Evolutionary conservation across 345 rosid species (phyloP).

Genomic region (Aegle marmelos): DNA sequence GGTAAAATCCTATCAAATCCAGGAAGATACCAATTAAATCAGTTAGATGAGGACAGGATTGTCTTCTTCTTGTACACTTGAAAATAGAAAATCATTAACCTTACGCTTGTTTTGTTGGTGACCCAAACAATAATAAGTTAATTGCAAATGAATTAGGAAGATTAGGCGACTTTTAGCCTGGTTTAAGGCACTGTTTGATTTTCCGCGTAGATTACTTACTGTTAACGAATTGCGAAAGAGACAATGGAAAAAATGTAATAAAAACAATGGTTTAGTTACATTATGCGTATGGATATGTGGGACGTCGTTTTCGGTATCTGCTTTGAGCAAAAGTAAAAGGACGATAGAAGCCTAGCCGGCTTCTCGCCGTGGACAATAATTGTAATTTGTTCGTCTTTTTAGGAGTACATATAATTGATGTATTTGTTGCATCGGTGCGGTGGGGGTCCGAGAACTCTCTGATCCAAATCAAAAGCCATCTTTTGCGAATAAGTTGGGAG

Average conservation of each 20-base stretch:
- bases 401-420: background rate
- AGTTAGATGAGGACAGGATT: background rate
- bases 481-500: background rate
- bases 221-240: background rate
- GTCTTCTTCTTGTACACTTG: background rate
- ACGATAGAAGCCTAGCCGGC: background rate
- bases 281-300: background rate
- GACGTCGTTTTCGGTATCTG: background rate
- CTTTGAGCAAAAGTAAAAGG: background rate
- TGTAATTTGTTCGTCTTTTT: background rate
- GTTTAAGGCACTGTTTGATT: background rate
- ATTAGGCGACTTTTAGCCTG: background rate
- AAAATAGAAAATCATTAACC: background rate
- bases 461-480: background rate
- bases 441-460: background rate
- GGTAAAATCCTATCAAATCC: background rate
- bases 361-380: slow-evolving; percentile 4
- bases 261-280: slow-evolving; percentile 4
- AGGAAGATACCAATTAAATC: background rate
- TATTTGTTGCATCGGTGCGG: background rate
- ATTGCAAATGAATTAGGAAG: too few species aligned
- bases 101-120: background rate
- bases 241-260: background rate
- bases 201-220: background rate
- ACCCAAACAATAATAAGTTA: background rate